Percentiles rank a stretch among this genome's conserved stretches.
Evolutionary conservation across 352 stramenopile genomes (phyloP).

Genomic region (Globisporangium rhizosaccharum): DNA sequence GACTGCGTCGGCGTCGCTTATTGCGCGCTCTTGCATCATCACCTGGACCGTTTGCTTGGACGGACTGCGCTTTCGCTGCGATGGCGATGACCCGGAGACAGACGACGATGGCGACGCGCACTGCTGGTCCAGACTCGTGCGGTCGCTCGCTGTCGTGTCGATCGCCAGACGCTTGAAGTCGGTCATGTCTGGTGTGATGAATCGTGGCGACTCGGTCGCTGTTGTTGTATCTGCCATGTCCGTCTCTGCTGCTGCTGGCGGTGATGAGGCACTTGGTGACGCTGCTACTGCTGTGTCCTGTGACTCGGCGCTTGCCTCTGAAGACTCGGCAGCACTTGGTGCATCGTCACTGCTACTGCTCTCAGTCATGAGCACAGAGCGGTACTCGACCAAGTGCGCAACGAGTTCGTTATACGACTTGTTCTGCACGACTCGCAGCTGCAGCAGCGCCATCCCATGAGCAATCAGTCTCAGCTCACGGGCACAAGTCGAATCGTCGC

Average conservation of each 20-base stretch:
- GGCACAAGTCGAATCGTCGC: too few relatives aligned
- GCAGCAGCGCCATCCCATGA: not conserved
- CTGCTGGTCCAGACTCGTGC: not conserved
- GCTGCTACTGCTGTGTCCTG: conserved; percentile 7
- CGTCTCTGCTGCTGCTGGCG: conserved; percentile 7
- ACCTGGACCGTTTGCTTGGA: conserved; percentile 63
- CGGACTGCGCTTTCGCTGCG: conserved; percentile 43
- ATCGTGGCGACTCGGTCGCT: not conserved
- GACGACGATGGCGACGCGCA: too few relatives aligned
- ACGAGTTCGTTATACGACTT: conserved; percentile 98
- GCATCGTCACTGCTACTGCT: conserved; percentile 7
- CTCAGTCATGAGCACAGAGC: conserved; percentile 63
- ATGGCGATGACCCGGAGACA: conserved; percentile 11
- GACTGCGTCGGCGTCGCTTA: conserved; percentile 59
- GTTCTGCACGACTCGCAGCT: conserved; percentile 74
- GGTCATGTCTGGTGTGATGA: conserved; percentile 1
- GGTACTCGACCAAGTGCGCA: conserved; percentile 90
- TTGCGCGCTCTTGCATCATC: conserved; percentile 74
- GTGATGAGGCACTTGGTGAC: not conserved
- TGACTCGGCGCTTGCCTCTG: conserved; percentile 4
- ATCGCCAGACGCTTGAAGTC: conserved; percentile 37
- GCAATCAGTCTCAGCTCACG: too few relatives aligned
- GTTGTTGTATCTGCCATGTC: not conserved
- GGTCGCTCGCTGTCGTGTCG: conserved; percentile 21
- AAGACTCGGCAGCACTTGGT: conserved; percentile 1